These are phyloP conservation scores for Domatiomyces globalis DNA, from an alignment of 2,329 filamentous ascomycete species.

Conservation along the genomic window DNA sequence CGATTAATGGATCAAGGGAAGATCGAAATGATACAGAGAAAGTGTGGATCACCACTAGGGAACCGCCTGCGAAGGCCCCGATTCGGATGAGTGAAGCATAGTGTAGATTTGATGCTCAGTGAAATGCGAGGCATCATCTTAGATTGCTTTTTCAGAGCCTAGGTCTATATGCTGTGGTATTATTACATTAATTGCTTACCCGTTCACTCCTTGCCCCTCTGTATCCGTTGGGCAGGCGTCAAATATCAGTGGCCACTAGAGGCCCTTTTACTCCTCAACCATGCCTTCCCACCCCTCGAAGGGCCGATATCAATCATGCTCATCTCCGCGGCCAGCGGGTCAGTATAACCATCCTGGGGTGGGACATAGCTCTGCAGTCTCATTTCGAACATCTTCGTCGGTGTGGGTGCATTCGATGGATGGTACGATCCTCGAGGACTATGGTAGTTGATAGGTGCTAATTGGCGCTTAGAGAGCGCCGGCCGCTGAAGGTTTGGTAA, in stretches of 20 bases:
- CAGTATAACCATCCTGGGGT: conserved; percentile 15
- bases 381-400: conserved; percentile 9
- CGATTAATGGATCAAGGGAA: too few species aligned
- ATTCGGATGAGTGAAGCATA: too few species aligned
- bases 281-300: conserved; percentile 11
- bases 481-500: conserved; percentile 6
- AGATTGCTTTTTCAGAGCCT: too few species aligned
- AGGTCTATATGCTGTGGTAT: too few species aligned
- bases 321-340: conserved; percentile 45
- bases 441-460: conserved; percentile 8
- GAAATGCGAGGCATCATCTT: too few species aligned
- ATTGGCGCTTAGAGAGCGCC: conserved; percentile 15
- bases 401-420: conserved; percentile 15
- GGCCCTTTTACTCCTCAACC: conserved; percentile 7
- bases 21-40: too few species aligned
- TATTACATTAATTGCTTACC: too few species aligned
- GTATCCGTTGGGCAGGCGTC: too few species aligned
- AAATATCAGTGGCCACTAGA: conserved; percentile 10
- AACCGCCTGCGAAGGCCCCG: too few species aligned
- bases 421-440: conserved; percentile 5
- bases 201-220: not conserved
- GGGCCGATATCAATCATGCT: conserved; percentile 36
- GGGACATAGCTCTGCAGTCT: conserved; percentile 3
- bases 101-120: too few species aligned
- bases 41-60: too few species aligned